These are phyloP conservation scores for Pseudoperonospora humuli DNA, from an alignment of 352 stramenopile genomes.

Conservation along the genomic window DNA sequence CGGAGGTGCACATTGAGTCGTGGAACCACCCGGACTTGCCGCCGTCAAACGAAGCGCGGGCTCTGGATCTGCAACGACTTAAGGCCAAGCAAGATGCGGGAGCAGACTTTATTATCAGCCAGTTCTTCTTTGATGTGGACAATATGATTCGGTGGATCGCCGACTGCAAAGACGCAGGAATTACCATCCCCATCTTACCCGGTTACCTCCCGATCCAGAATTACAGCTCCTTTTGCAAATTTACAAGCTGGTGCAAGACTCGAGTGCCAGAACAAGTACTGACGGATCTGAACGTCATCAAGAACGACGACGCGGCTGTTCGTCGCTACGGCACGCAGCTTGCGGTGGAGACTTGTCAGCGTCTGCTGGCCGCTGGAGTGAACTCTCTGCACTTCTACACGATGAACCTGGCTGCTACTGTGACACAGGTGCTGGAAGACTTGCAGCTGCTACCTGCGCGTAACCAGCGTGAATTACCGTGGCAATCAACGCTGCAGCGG, in stretches of 20 bases:
- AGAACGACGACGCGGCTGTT: conserved; percentile 92
- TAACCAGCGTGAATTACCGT: conserved; percentile 63
- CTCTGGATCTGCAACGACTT: conserved; percentile 93
- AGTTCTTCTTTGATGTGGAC: conserved; percentile 99
- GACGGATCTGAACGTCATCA: conserved; percentile 70
- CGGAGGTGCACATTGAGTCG: conserved; percentile 87
- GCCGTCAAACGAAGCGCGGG: conserved; percentile 62
- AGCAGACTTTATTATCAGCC: conserved; percentile 98
- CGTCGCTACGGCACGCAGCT: conserved; percentile 93
- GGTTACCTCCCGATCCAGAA: conserved; percentile 87
- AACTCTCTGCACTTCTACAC: conserved; percentile 92
- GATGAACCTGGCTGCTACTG: conserved; percentile 89
- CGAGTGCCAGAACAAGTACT: conserved; percentile 87
- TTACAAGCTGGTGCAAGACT: conserved; percentile 97
- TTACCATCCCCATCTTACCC: conserved; percentile 93
- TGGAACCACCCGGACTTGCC: conserved; percentile 82
- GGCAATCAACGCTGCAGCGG: conserved; percentile 60
- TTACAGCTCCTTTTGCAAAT: conserved; percentile 96
- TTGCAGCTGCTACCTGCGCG: conserved; percentile 57
- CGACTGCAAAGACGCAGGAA: conserved; percentile 88
- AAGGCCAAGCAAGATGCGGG: conserved; percentile 97
- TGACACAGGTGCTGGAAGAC: conserved; percentile 75
- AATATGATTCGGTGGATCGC: conserved; percentile 95
- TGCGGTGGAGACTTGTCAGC: conserved; percentile 89
- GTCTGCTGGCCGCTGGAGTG: conserved; percentile 71